Conservation (phyloP, 257 asterid genomes). For the Solanum appendiculatum region DNA sequence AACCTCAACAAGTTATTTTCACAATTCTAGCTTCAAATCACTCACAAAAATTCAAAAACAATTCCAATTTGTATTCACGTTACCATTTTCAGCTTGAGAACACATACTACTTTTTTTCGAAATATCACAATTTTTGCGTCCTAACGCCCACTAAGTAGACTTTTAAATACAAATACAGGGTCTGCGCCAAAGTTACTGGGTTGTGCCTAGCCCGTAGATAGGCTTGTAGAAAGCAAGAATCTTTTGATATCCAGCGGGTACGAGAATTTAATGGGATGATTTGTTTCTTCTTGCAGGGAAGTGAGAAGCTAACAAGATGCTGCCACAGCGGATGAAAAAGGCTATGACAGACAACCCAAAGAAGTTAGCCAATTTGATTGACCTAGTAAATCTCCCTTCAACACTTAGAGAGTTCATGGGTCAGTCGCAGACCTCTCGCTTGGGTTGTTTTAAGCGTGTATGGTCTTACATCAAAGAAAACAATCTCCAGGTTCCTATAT, state of each 20-base stretch:
- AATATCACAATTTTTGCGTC: background rate
- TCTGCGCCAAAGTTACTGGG: background rate
- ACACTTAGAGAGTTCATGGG: conserved; percentile 86
- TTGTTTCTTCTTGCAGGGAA: background rate
- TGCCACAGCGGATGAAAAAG: conserved; percentile 53
- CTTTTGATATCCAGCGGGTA: background rate
- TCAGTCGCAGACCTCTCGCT: conserved; percentile 85
- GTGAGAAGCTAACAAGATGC: conserved; percentile 29
- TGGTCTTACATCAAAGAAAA: conserved; percentile 86
- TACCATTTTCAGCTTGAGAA: background rate
- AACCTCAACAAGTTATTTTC: background rate
- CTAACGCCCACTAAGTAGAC: background rate
- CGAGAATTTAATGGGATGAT: background rate
- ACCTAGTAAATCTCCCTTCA: conserved; percentile 75
- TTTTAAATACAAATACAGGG: background rate
- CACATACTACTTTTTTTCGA: background rate
- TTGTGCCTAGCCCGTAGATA: background rate
- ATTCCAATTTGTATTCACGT: background rate
- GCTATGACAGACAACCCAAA: conserved; percentile 64
- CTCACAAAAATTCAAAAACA: background rate
- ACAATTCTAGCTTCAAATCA: background rate
- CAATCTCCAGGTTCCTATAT: conserved; percentile 62
- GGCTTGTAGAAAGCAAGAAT: background rate
- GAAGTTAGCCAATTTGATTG: conserved; percentile 69
- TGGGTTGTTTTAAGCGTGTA: conserved; percentile 65